Percentiles rank a stretch among this genome's conserved stretches.
Conservation (phyloP, 345 rosid species). For the Adansonia digitata region DNA sequence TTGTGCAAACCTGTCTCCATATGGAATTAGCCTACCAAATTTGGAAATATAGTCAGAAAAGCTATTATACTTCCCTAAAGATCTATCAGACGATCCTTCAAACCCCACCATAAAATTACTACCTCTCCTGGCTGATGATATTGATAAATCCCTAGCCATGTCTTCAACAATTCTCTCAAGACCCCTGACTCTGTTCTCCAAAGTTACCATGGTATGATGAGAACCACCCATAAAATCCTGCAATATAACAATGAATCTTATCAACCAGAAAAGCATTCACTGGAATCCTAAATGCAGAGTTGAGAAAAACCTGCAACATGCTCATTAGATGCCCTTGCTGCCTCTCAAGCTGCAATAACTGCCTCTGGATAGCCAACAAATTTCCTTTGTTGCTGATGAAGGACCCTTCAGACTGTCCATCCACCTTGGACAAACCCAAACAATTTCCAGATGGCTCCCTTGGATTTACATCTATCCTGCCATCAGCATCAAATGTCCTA, state of each 20-base stretch:
- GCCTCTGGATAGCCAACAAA: constrained; percentile 97
- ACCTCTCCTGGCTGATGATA: constrained; percentile 77
- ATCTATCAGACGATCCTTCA: constrained; percentile 57
- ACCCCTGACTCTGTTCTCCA: constrained; percentile 91
- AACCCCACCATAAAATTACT: constrained; percentile 49
- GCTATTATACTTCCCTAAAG: constrained; percentile 64
- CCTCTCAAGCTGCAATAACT: constrained; percentile 83
- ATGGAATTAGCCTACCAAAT: constrained; percentile 55
- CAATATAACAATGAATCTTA: constrained; percentile 18
- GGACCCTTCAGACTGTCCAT: constrained; percentile 77
- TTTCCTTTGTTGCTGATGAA: constrained; percentile 69
- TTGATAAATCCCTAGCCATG: constrained; percentile 84
- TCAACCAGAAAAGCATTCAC: constrained; percentile 18
- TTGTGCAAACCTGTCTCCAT: constrained; percentile 73
- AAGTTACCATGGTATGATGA: constrained; percentile 83
- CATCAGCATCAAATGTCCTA: constrained; percentile 51
- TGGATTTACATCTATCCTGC: constrained; percentile 36
- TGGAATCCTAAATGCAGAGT: constrained; percentile 12
- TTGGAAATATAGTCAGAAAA: constrained; percentile 62
- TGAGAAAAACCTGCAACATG: constrained; percentile 74
- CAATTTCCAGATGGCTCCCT: constrained; percentile 54
- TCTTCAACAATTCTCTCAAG: constrained; percentile 96
- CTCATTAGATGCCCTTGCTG: constrained; percentile 90
- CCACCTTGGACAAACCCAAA: constrained; percentile 50
- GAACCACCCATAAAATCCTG: constrained; percentile 99